Base-by-base conservation (phyloP, 2,329 filamentous ascomycete genomes). In the Colletotrichum neosansevieriae region DNA sequence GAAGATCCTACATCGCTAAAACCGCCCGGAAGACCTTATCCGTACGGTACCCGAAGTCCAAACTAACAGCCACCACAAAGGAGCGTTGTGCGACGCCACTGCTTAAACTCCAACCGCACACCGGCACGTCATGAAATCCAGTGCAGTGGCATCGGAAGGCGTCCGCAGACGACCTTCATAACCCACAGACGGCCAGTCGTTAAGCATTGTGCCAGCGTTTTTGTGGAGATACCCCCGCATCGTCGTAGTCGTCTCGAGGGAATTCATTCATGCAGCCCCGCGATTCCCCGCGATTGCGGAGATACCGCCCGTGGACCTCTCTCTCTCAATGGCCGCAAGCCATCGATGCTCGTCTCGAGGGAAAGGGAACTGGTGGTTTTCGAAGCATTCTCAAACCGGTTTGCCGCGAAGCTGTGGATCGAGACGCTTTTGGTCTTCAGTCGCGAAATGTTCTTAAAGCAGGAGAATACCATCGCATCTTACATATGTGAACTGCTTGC, bases 171-270 rank as follows among this genome's bases (percentile, higher is more conserved):
- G 21, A 21, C 3, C 24, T 24, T 24, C 4, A 24, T 24, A 24
- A 24, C 24, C 4, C 4, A 5, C 4, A 24, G 24, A 24, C 24
- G 24, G 24, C 5, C 4, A 4, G 24, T 4, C 24, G 24, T 24
- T 4, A 24, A 24, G 24, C 24, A 24, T 24, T 12, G 40, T 58
- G 21, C 29, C 1, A 24, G 3, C 51, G 58, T 44, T 21, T 21
- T 54, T 29, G 56, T 67, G 63, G 63, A 62, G 63, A 67, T 57
- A 34, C 63, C 63, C 63, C 58, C 63, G 58, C 63, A 62, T 42
- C 24, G 34, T 63, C 64, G 64, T 42, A 17, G 34, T 63, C 64
- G 64, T 58, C 64, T 63, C 64, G 64, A 67, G 64, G 64, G 64
- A 36, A 63, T 32, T 2, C 17, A 11, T 17, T 32, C 44, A 50